A percentile compares a stretch with the other conserved stretches of the same genome.
These are phyloP conservation scores for Hymenoscyphus repandus DNA, from an alignment of 2,329 filamentous ascomycete species.

Conservation along the genomic window DNA sequence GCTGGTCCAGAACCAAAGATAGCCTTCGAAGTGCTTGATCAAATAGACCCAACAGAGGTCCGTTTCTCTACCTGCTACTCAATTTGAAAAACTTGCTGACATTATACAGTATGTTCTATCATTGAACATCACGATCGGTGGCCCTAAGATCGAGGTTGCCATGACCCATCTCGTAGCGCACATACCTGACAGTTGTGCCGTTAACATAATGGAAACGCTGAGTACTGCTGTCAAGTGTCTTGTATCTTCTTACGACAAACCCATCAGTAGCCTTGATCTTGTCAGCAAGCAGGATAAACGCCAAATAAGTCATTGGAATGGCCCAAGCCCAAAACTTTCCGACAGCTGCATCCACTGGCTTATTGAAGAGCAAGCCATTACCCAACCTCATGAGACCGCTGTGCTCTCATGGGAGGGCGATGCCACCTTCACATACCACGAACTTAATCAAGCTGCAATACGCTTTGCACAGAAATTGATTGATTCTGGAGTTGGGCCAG, in stretches of 20 bases:
- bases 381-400: constrained; percentile 16
- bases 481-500: constrained; percentile 12
- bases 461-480: constrained; percentile 13
- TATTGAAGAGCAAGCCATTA: constrained; percentile 6
- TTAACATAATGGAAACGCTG: constrained; percentile 29
- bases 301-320: background rate
- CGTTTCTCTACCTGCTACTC: no score
- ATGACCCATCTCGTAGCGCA: background rate
- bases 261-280: constrained; percentile 1
- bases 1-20: constrained; percentile 18
- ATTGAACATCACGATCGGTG: no score
- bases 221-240: background rate
- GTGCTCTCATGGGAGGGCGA: constrained; percentile 22
- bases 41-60: no score
- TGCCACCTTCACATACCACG: constrained; percentile 15
- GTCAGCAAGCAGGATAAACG: constrained; percentile 1
- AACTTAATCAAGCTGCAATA: constrained; percentile 17
- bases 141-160: no score
- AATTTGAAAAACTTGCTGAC: no score
- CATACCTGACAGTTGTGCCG: constrained; percentile 17
- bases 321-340: background rate
- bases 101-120: no score
- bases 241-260: background rate
- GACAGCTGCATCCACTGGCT: constrained; percentile 15
- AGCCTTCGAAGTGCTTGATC: constrained; percentile 26